Base-by-base conservation (phyloP, 331 rosid species). In the Pyracantha coccinea region DNA sequence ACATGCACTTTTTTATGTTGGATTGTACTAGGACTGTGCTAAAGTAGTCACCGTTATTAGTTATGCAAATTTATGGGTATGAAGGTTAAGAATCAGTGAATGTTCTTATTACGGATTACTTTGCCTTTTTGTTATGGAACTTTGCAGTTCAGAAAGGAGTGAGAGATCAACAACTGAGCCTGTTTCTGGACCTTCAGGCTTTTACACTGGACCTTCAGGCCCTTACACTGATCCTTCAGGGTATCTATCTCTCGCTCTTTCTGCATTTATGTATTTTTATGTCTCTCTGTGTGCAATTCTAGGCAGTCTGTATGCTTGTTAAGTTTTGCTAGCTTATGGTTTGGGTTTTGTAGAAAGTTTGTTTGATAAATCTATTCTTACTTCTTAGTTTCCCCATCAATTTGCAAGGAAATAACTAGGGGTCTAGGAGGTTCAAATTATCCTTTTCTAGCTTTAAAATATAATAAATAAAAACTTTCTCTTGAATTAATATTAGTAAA, bases 141-240 rank as follows among this genome's bases (percentile, higher is more conserved):
- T 75, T 64, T 81, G 80, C 86, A 91, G 97, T 64, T 85, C 86
- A 8, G 86, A 72, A 78, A 74, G 77, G 62, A 75, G 79, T 71
- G 86, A 83, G 70, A 81, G 79, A 82, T 60, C 90, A 71, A 71
- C 78, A 64, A 74, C 27, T 44, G 84, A 61, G 67, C 68, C 79
- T 66, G 86, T 53, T 65, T 19, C 31, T 79, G 77, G 77, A 75
- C 83, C 79, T 55, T 73, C 80, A 24, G 89, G 80, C 67, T 83
- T 84, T 78, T 54, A 66, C 19, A 45, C 31, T 79, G 77, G 77
- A 75, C 83, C 79, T 50, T 71, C 80, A 20, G 89, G 78, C 64
- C 85, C 85, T 78, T 54, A 66, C 19, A 45, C 76, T 69, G 81
- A 74, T 74, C 90, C 85, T 69, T 33, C 85, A 7, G 90, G 89